Base-by-base conservation (phyloP, 108 stramenopile genomes). In the Fistulifera solaris region DNA sequence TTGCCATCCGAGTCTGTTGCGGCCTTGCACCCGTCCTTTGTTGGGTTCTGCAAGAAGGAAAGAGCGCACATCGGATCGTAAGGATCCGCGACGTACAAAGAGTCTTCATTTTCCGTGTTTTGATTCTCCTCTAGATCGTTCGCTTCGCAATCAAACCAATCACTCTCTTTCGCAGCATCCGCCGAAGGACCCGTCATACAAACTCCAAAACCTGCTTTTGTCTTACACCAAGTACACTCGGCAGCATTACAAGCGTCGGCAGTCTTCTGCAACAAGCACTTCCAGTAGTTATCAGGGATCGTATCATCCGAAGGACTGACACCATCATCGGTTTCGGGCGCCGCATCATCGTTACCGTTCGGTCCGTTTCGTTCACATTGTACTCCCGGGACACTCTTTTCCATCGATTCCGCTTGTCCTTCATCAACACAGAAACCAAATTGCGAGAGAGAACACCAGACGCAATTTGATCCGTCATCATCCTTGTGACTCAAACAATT, bases 161-260 rank as follows among this genome's bases (percentile, higher is more conserved):
- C 55, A 27, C 31, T 44, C 13, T 65, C 35, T 22, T 41, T 45
- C 28, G 58, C 62, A n/a, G 22, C 39, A 14, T 61, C 55, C 35
- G 73, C 73, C 18, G 63, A 52, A 15, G 53, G 52, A 7, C 38
- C 45, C 27, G 59, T 49, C 59, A 74, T 22, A 43, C 73, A 74
- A 38, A 74, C 13, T 43, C 73, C 67, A 38, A 55, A 68, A 8
- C 67, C 67, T 21, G 42, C 66, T 0, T 38, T 54, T 8, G 59
- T 17, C 42, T 22, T 26, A 27, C 73, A 74, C 73, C 73, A 74
- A 6, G 59, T 41, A 49, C 73, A 74, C 35, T 56, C 73, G 0
- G 12, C 49, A 16, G 17, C 17, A 23, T 28, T 19, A 43, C 73
- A 74, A 5, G 39, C 23, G 1, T 55, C 45, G 25, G 46, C 38